These are phyloP conservation scores for Patellaria atrata DNA, from an alignment of 495 filamentous ascomycete genomes.

Conservation along the genomic window DNA sequence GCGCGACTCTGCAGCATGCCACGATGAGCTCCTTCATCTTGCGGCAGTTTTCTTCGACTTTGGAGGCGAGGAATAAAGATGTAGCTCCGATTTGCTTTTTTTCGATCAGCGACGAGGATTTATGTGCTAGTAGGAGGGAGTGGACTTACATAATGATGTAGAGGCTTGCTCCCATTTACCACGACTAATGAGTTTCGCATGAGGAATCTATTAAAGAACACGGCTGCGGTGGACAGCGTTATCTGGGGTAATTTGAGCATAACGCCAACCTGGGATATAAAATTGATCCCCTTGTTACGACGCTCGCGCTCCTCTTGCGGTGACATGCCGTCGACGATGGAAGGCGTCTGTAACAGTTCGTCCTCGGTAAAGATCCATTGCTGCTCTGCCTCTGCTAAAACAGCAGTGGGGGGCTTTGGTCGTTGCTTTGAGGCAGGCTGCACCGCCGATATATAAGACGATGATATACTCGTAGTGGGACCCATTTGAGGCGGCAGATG, in stretches of 20 bases:
- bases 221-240: slow-evolving; percentile 78
- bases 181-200: slow-evolving; percentile 73
- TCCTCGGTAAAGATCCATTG: slow-evolving; percentile 88
- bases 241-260: slow-evolving; percentile 84
- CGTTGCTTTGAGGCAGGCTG: slow-evolving; percentile 21
- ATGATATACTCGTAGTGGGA: too few species aligned
- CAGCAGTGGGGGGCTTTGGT: slow-evolving; percentile 25
- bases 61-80: slow-evolving; percentile 82
- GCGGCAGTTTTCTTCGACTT: slow-evolving; percentile 89
- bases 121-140: background rate
- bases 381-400: slow-evolving; percentile 39
- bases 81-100: slow-evolving; percentile 58
- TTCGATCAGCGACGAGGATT: slow-evolving; percentile 4
- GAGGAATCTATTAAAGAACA: slow-evolving; percentile 89
- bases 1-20: slow-evolving; percentile 83
- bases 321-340: slow-evolving; percentile 66
- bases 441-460: background rate
- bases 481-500: too few species aligned
- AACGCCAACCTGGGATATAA: slow-evolving; percentile 87
- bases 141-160: slow-evolving; percentile 66
- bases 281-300: slow-evolving; percentile 84
- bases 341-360: slow-evolving; percentile 70
- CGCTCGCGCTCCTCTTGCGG: slow-evolving; percentile 59
- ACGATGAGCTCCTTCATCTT: slow-evolving; percentile 88
- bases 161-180: slow-evolving; percentile 41